Conservation (phyloP, 2,329 filamentous ascomycete species). For the Sporothrix globosa region DNA sequence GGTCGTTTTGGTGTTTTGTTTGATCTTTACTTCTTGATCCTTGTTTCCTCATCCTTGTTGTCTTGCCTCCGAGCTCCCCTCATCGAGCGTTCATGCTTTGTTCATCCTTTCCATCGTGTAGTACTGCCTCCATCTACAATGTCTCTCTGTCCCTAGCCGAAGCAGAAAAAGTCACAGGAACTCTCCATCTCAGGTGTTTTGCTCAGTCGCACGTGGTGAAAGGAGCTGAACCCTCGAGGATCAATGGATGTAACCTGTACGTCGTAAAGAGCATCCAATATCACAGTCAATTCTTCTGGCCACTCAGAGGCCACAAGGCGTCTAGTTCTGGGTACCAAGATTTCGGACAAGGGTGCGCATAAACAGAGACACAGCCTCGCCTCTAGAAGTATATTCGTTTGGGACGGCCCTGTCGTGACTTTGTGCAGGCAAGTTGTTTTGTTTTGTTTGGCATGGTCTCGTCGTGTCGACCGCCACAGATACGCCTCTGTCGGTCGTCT, state of each 20-base stretch:
- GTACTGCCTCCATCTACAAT: neutral
- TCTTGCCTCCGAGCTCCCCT: neutral
- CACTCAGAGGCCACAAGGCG: neutral
- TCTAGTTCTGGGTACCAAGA: neutral
- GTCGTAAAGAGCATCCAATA: neutral
- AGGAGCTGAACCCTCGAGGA: neutral
- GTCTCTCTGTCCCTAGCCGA: neutral
- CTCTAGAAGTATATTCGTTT: neutral
- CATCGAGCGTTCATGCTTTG: neutral
- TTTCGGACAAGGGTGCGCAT: neutral
- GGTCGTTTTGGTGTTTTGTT: neutral
- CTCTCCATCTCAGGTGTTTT: neutral
- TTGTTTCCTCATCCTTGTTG: neutral
- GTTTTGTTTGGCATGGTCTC: neutral
- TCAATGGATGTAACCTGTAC: neutral
- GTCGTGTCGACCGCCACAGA: neutral
- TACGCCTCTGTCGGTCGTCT: neutral
- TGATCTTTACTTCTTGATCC: neutral
- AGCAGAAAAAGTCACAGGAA: neutral
- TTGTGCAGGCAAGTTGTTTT: neutral
- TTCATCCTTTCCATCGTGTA: neutral
- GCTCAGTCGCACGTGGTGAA: neutral
- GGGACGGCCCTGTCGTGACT: neutral
- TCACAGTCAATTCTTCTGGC: neutral
- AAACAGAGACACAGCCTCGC: slow-evolving; percentile 1